Evolutionary conservation across 305 asterid genomes (phyloP), one percentile per base, ranked within the genome.

Genomic region (Plantago coronopus): DNA sequence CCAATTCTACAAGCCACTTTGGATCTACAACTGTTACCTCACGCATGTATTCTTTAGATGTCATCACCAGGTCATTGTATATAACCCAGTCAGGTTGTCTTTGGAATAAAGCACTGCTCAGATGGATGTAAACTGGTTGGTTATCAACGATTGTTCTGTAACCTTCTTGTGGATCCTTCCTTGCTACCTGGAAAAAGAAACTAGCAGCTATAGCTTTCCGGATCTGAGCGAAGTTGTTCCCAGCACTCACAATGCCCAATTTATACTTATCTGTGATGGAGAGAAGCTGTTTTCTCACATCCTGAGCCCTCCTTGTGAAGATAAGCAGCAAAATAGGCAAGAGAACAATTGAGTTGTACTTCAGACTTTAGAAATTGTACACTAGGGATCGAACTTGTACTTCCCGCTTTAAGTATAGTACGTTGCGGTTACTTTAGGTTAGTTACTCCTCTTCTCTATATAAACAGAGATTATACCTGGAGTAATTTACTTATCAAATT

Each of bases 111-210:
- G 40, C 12, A 34, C 40, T 34, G 40, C 40, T 7, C 9, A 7
- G 40, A 34, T 89, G 95, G 47, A 89, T 87, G 64, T 84, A 87
- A 45, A 87, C 95, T 0, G 93, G 87, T 64, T 89, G 97, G 72
- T 85, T 89, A 76, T 89, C 95, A 42, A 85, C 97, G 15, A 87
- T 70, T 40, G 93, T 83, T 59, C 83, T 71, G 54, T 83, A 89
- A n/a, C 95, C 95, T 73, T 84, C 97, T 71, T 87, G 97, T 48
- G 97, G 95, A 65, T 87, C 95, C 75, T 89, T 85, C 72, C 90
- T 76, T 18, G 84, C 88, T 7, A 84, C 88, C 58, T 81, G 95
- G 72, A 83, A 89, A 66, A 87, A 87, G 85, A 89, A 89, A 42
- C 95, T 94, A 1, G 97, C 95, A 16, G 82, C 78, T 62, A 87